phyloP scores from a whole-genome alignment of 805 yeast genomes.

The Wickerhamiella azyma region DNA sequence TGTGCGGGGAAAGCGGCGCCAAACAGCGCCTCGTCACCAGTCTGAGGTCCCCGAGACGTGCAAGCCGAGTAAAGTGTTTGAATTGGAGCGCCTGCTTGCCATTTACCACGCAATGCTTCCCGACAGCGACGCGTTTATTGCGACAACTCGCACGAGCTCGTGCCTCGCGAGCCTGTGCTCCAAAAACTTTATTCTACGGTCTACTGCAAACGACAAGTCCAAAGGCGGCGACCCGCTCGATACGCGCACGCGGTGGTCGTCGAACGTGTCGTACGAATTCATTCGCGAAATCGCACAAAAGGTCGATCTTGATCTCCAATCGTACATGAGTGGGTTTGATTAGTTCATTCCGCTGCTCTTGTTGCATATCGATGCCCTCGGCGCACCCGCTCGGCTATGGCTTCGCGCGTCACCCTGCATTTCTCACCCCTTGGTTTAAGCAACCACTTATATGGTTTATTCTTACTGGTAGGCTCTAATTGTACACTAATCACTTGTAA shows the following conservation, averaged over 20 bases:
- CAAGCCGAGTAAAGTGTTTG: conserved; percentile 60
- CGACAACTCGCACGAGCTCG: conserved; percentile 27
- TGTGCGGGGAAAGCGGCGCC: conserved; percentile 28
- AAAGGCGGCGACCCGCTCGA: conserved; percentile 40
- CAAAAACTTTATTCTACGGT: conserved; percentile 34
- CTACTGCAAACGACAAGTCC: conserved; percentile 6
- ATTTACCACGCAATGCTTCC: conserved; percentile 59
- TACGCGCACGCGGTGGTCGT: conserved; percentile 63
- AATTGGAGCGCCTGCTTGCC: conserved; percentile 66
- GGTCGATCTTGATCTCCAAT: conserved; percentile 50
- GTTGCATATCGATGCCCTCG: too few relatives aligned
- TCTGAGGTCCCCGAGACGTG: conserved; percentile 44
- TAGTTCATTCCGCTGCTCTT: neutral
- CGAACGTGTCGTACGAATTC: conserved; percentile 57
- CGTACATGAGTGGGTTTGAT: conserved; percentile 31
- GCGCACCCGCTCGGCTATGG: too few relatives aligned
- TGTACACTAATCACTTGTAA: too few relatives aligned
- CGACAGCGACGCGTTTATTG: conserved; percentile 28
- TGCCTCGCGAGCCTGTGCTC: conserved; percentile 48
- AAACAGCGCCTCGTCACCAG: conserved; percentile 32
- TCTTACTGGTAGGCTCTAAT: too few relatives aligned
- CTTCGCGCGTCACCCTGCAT: neutral
- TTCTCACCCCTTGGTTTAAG: neutral
- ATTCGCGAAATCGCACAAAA: conserved; percentile 48
- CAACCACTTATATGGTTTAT: too few relatives aligned